Base-by-base conservation (phyloP, 106 monocot species). In the Dactylorhiza incarnata region DNA sequence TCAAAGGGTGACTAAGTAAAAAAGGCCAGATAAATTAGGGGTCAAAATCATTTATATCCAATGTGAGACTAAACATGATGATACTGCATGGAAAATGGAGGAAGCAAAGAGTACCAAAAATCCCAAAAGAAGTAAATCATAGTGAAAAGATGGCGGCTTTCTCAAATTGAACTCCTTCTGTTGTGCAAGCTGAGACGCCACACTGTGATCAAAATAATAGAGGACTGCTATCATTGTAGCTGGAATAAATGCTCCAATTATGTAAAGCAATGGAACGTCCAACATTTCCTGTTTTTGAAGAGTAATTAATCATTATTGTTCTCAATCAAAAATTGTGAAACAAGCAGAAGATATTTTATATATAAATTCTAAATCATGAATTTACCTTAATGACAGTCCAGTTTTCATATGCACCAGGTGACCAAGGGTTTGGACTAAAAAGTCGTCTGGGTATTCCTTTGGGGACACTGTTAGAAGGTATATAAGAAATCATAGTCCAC, bases 141-240 rank as follows among this genome's bases (percentile, higher is more conserved):
- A 93, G 71, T 93, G 93, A 76, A 93, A 93, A 8, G 93, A 93
- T 14, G 89, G 77, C 3, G 93, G 93, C 65, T 93, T 93, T 68
- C 93, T 82, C 78, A 93, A 80, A 84, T 93, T 93, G 74, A 93
- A 93, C 72, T 93, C 93, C 77, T 87, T 86, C 61, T 93, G 93
- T 76, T 93, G 93, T 78, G 93, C 84, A 50, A 93, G 82, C 62
- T 93, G 93, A 75, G 93, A 89, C 61, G 93, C 93, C 50, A 93
- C 93, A 69, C 93, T 93, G 66, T 93, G 93, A 79, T 93, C 93
- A 66, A 93, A 93, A 48, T 90, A 89, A 62, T 93, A 93, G 1
- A 93, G 87, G 43, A 93, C 93, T 25, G 93, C 90, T 55, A 93
- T 88, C 93, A 93, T 93, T 56, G 93, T 93, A 6, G 93, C 93